phyloP scores from a whole-genome alignment of 805 yeast genomes.

The Kodamaea leandrae region DNA sequence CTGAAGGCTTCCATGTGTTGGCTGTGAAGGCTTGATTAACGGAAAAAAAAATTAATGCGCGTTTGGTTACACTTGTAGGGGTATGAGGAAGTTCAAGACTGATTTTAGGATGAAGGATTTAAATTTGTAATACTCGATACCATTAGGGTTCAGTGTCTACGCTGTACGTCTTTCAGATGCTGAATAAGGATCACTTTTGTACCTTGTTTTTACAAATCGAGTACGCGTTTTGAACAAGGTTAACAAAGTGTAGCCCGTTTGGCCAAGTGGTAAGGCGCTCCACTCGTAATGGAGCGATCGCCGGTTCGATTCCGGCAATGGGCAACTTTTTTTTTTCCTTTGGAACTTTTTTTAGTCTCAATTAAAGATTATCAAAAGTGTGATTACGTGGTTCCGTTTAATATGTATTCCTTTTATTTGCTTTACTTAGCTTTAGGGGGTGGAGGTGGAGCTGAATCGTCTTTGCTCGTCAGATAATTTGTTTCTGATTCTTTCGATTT shows the following conservation, averaged over 20 bases:
- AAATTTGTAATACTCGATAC: no score
- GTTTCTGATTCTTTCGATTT: constrained; percentile 38
- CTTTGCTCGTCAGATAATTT: constrained; percentile 5
- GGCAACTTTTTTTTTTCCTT: constrained; percentile 26
- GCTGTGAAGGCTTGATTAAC: constrained; percentile 13
- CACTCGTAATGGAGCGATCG: constrained; percentile 56
- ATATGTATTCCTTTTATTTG: neutral
- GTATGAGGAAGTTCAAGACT: no score
- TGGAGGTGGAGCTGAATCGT: constrained; percentile 32
- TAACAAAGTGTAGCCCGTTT: constrained; percentile 47
- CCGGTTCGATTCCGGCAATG: constrained; percentile 54
- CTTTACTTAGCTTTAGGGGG: constrained; percentile 15
- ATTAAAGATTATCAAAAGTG: neutral
- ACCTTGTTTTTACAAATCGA: no score
- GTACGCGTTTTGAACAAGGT: no score
- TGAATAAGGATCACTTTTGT: no score
- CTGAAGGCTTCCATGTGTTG: constrained; percentile 25
- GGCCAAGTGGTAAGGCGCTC: constrained; percentile 57
- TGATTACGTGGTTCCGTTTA: neutral
- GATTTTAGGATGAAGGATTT: no score
- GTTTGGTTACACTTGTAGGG: neutral
- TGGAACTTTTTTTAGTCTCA: neutral
- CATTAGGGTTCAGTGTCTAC: no score
- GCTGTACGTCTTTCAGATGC: no score
- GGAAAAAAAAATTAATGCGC: neutral